Evolutionary conservation across 306 rosid genomes (phyloP).

Genomic region (Rubus idaeus): DNA sequence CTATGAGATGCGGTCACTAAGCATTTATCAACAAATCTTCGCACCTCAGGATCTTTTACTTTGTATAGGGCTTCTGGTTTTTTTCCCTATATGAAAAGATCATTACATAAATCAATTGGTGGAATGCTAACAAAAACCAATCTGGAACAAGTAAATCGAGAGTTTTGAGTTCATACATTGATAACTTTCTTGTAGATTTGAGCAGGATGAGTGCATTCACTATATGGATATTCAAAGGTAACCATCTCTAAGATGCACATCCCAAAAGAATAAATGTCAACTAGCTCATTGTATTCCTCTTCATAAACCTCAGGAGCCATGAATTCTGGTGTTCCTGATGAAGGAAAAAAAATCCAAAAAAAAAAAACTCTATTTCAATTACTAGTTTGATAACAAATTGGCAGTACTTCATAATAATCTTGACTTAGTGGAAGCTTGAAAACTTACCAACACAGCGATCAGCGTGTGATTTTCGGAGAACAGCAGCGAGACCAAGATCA

Average conservation of each 20-base stretch:
- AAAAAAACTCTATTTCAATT: not conserved
- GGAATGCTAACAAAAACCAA: slow-evolving; percentile 14
- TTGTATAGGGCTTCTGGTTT: slow-evolving; percentile 81
- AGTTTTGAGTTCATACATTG: slow-evolving; percentile 51
- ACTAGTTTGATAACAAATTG: not conserved
- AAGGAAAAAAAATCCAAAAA: slow-evolving; percentile 10
- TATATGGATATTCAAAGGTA: slow-evolving; percentile 90
- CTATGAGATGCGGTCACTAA: slow-evolving; percentile 74
- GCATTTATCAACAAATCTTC: slow-evolving; percentile 83
- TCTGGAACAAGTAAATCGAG: slow-evolving; percentile 3
- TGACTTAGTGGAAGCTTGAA: slow-evolving; percentile 14
- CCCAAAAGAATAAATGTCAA: slow-evolving; percentile 95
- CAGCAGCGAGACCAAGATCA: slow-evolving; percentile 96
- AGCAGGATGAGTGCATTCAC: slow-evolving; percentile 93
- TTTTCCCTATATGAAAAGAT: slow-evolving; percentile 58
- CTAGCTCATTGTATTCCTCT: slow-evolving; percentile 92
- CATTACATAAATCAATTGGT: slow-evolving; percentile 14
- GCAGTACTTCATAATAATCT: too few species aligned
- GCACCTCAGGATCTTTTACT: slow-evolving; percentile 71
- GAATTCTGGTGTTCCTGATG: slow-evolving; percentile 94
- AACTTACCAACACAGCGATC: slow-evolving; percentile 81
- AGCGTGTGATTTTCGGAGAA: slow-evolving; percentile 76
- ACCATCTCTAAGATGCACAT: slow-evolving; percentile 99
- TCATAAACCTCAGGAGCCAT: slow-evolving; percentile 99
- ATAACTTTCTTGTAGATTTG: slow-evolving; percentile 95